These are phyloP conservation scores for Piromyces finnis DNA, from an alignment of 192 early-diverging fungal genomes.

Conservation along the genomic window DNA sequence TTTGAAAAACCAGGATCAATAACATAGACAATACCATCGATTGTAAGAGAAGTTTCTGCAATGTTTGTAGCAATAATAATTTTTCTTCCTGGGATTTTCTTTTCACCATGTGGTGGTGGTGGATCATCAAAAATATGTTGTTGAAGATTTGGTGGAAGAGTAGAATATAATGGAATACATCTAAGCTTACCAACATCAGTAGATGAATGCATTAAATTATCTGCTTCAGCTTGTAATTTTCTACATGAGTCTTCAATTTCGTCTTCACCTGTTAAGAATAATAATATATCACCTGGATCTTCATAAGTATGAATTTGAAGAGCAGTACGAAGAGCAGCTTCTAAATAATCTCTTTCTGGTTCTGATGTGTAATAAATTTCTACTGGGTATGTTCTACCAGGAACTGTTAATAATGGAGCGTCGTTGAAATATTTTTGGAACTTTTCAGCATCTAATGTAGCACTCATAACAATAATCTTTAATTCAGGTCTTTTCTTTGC, in stretches of 20 bases:
- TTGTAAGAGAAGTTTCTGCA: constrained; percentile 95
- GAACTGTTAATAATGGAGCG: constrained; percentile 78
- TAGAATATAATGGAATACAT: constrained; percentile 78
- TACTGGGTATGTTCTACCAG: constrained; percentile 96
- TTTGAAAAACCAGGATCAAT: constrained; percentile 97
- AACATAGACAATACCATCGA: constrained; percentile 97
- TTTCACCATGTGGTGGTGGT: constrained; percentile 53
- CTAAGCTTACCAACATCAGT: constrained; percentile 1
- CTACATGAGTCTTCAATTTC: constrained; percentile 94
- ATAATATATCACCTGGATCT: constrained; percentile 85
- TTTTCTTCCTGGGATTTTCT: constrained; percentile 85
- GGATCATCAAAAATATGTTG: constrained; percentile 85
- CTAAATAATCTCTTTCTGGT: constrained; percentile 94
- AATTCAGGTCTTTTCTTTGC: constrained; percentile 54
- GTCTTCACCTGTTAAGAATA: constrained; percentile 97
- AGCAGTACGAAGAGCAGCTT: constrained; percentile 85
- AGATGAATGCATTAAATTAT: constrained; percentile 40
- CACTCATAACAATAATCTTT: constrained; percentile 91
- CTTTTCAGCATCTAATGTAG: constrained; percentile 94
- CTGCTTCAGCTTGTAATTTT: constrained; percentile 52
- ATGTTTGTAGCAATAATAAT: constrained; percentile 92
- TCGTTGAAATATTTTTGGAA: constrained; percentile 98
- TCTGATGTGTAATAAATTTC: constrained; percentile 95
- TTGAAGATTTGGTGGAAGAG: constrained; percentile 76
- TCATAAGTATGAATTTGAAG: constrained; percentile 87